Conservation (phyloP, 2,329 filamentous ascomycete species). For the Xylariaceae sp. region DNA sequence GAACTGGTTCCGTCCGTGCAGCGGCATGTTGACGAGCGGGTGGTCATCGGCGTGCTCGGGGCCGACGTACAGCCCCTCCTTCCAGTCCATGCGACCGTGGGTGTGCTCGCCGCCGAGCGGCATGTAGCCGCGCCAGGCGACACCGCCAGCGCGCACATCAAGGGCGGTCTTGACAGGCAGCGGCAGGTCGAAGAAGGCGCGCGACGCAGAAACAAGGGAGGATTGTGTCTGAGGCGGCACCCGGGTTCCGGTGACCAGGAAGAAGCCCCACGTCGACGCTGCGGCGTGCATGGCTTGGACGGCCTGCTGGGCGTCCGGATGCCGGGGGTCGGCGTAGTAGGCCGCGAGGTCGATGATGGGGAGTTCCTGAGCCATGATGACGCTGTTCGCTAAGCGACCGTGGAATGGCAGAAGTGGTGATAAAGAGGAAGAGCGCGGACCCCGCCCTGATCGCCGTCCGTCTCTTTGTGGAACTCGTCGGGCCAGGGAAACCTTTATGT, state of each 20-base stretch:
- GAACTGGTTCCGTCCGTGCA: background rate
- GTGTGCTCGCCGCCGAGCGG: conserved; percentile 1
- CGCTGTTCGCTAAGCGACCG: too few relatives aligned
- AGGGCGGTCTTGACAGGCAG: background rate
- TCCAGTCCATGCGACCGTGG: background rate
- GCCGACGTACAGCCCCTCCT: background rate
- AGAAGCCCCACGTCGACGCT: background rate
- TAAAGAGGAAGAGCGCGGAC: background rate
- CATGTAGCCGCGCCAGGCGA: conserved; percentile 1
- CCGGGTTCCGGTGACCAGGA: background rate
- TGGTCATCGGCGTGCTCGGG: background rate
- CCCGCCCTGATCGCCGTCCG: background rate
- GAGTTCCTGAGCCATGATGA: background rate
- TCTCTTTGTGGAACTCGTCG: background rate
- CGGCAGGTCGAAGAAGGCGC: conserved; percentile 1
- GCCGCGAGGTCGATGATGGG: background rate
- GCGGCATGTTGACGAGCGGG: background rate
- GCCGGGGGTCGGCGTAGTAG: background rate
- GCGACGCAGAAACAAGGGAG: background rate
- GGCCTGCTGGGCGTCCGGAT: background rate
- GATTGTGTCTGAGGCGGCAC: background rate
- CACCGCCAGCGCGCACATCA: background rate
- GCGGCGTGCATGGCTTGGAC: background rate
- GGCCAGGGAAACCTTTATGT: background rate
- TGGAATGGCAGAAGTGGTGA: too few relatives aligned